Base-by-base conservation (phyloP, 169 alveolate species). In the Perkinsus chesapeaki region DNA sequence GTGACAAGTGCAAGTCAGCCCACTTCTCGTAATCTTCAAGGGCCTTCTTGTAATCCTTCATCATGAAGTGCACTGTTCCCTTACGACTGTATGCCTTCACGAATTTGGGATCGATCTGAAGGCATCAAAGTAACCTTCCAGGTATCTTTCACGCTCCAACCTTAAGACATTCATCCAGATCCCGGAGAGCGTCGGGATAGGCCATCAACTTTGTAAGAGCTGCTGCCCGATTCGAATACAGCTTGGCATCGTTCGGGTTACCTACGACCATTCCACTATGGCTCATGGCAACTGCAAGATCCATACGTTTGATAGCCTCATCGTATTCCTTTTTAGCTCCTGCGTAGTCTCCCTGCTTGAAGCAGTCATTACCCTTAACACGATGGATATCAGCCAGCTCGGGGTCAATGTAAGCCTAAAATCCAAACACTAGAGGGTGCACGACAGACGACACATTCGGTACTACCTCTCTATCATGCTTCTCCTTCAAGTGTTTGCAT, bases 31-130 rank as follows among this genome's bases (percentile, higher is more conserved):
- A 99, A 39, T 99, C 98, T 93, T 97, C 98, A 92, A 98, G 92
- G 38, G 99, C 99, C 96, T 99, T 99, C 96, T 98, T 98, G 94
- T 98, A 99, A 94, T 99, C 99, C 96, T 99, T 99, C 98, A 99
- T 96, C 90, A 97, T 94, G 94, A 95, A 96, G 95, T 99, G 99
- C 90, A 98, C 94, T 82, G 96, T 97, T 39, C 99, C 99, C 96
- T 99, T 99, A 92, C 99, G 96, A 60, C 98, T 96, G 97, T 98
- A 98, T 10, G 99, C 99, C 96, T 99, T 99, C 39, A 98, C 98
- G 94, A 98, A 98, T 36, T 95, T 96, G 0, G 99, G 99, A 92
- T 99, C 99, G 39, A 99, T 91, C 95, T 98, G 82, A 60, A 34
- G 23, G 82, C 31, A 60, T 60, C 3, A 60, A 3, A 60, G 36